These are phyloP conservation scores for Physcomitrium patens DNA, from an alignment of 225 moss, liverwort and hornwort species.

Conservation along the genomic window DNA sequence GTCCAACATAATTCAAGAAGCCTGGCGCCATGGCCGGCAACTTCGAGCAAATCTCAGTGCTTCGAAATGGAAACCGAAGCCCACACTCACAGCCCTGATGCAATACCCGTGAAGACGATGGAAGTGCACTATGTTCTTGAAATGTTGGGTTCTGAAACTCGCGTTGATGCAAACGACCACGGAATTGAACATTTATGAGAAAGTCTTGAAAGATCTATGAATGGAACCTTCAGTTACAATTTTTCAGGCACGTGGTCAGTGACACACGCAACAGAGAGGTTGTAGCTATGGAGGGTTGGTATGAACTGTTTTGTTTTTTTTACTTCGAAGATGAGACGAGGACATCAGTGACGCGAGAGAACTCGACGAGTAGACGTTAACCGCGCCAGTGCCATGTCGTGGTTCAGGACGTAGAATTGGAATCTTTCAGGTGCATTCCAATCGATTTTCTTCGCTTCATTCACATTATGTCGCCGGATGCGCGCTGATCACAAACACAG, in stretches of 20 bases:
- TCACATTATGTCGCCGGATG: too few relatives aligned
- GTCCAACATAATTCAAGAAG: constrained; percentile 43
- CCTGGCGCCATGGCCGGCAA: constrained; percentile 43
- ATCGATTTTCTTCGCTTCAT: background rate
- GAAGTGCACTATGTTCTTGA: background rate
- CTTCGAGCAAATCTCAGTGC: background rate
- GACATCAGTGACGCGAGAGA: background rate
- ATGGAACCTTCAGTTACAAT: background rate
- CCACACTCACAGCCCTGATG: background rate
- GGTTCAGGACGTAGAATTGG: background rate
- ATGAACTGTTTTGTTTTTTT: background rate
- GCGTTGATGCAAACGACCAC: background rate
- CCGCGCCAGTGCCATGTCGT: background rate
- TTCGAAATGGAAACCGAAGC: background rate
- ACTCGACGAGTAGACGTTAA: background rate
- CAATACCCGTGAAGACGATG: background rate
- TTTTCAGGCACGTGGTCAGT: constrained; percentile 20
- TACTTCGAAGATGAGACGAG: background rate
- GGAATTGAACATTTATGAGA: background rate
- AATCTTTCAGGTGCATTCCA: too few relatives aligned
- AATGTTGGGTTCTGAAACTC: background rate
- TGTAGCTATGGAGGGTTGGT: background rate
- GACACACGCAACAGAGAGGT: background rate
- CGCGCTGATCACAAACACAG: too few relatives aligned
- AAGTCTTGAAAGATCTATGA: background rate